Evolutionary conservation across 176 grass and related monocot genomes (phyloP).

Genomic region (Oryza punctata): DNA sequence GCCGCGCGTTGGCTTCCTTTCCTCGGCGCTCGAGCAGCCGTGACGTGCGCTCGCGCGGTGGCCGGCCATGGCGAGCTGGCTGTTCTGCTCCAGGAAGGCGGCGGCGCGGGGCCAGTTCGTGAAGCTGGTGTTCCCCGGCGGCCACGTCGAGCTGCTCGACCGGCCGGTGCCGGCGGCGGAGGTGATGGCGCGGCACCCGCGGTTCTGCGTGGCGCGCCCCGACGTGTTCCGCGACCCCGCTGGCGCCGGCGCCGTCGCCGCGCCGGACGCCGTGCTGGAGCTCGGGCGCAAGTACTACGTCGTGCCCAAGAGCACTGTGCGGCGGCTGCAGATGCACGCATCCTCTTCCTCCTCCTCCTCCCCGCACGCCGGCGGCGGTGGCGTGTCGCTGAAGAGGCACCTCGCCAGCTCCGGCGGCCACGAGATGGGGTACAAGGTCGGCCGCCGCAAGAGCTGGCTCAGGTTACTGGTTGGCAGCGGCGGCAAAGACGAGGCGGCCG

Average conservation of each 20-base stretch:
- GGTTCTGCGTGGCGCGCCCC: constrained; percentile 53
- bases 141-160: constrained; percentile 58
- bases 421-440: constrained; percentile 7
- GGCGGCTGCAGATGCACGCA: constrained; percentile 41
- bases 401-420: constrained; percentile 2
- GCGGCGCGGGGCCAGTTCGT: constrained; percentile 23
- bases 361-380: neutral
- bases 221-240: constrained; percentile 60
- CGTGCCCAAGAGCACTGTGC: constrained; percentile 53
- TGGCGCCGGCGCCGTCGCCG: constrained; percentile 11
- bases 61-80: constrained; percentile 45
- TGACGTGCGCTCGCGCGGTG: too few relatives aligned
- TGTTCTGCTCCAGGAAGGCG: constrained; percentile 32
- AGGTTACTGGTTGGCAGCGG: constrained; percentile 12
- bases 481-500: neutral
- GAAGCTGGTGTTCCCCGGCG: constrained; percentile 59
- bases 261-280: constrained; percentile 47
- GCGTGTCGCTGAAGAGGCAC: constrained; percentile 29
- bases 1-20: neutral
- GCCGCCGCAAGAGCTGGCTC: constrained; percentile 30
- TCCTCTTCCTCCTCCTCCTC: constrained; percentile 17
- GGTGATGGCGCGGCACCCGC: constrained; percentile 56
- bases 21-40: neutral
- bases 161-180: constrained; percentile 44
- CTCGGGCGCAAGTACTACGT: constrained; percentile 57